Conservation (phyloP, 1,284 basidiomycete species). For the Kalmanozyma brasiliensis region DNA sequence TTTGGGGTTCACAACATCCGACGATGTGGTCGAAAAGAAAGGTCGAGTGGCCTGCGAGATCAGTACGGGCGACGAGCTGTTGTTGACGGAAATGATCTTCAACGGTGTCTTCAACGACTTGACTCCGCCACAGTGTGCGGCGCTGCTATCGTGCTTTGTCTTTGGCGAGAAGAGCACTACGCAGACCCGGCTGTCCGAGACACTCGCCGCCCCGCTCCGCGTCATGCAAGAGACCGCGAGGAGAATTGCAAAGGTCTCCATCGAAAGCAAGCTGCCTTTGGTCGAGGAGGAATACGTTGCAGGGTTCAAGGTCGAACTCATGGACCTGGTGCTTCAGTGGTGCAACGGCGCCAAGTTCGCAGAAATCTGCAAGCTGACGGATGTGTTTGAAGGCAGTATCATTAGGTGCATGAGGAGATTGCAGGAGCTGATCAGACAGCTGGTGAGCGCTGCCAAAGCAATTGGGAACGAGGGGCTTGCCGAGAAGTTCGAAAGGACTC, state of each 20-base stretch:
- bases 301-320: constrained; percentile 96
- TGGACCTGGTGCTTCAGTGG: constrained; percentile 97
- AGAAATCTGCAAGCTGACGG: constrained; percentile 96
- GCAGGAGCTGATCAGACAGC: constrained; percentile 93
- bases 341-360: constrained; percentile 95
- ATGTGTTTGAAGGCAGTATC: constrained; percentile 90
- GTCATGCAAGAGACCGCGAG: constrained; percentile 95
- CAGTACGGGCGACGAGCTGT: constrained; percentile 92
- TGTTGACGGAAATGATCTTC: constrained; percentile 97
- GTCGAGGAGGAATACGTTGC: constrained; percentile 95
- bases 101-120: constrained; percentile 93
- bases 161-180: constrained; percentile 83
- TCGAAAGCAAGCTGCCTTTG: constrained; percentile 87
- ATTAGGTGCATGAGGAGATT: constrained; percentile 88
- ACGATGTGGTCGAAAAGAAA: constrained; percentile 97
- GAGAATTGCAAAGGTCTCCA: constrained; percentile 93
- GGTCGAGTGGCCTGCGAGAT: constrained; percentile 99
- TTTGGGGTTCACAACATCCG: constrained; percentile 85
- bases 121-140: constrained; percentile 89
- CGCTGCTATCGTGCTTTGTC: constrained; percentile 93
- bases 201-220: constrained; percentile 88
- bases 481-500: constrained; percentile 60
- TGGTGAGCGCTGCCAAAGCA: constrained; percentile 92
- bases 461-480: constrained; percentile 93
- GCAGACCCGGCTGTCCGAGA: constrained; percentile 80